Evolutionary conservation across 2,329 filamentous ascomycete species (phyloP).

Genomic region (Fusarium sp.): DNA sequence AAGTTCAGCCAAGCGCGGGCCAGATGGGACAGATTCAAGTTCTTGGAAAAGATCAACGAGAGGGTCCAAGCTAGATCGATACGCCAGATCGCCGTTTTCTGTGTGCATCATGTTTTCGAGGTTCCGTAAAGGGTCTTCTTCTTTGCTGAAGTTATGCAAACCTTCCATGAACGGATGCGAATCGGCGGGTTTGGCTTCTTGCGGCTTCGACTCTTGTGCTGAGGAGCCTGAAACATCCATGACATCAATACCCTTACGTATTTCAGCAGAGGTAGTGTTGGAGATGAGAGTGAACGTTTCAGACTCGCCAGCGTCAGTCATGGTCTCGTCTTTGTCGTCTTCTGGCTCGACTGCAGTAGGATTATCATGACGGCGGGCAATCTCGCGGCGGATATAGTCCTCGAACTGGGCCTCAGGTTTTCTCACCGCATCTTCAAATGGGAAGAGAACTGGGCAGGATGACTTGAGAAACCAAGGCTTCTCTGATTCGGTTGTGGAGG

Average conservation of each 20-base stretch:
- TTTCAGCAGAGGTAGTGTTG: slow-evolving; percentile 47
- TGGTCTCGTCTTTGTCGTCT: slow-evolving; percentile 6
- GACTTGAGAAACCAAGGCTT: slow-evolving; percentile 59
- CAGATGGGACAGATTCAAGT: slow-evolving; percentile 60
- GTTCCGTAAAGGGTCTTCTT: slow-evolving; percentile 25
- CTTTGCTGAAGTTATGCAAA: slow-evolving; percentile 46
- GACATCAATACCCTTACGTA: slow-evolving; percentile 33
- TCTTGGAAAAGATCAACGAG: slow-evolving; percentile 71
- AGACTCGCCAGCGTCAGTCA: slow-evolving; percentile 37
- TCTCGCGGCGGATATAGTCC: slow-evolving; percentile 50
- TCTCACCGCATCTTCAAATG: slow-evolving; percentile 55
- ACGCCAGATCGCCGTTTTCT: slow-evolving; percentile 66
- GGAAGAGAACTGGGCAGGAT: slow-evolving; percentile 58
- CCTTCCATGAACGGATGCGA: slow-evolving; percentile 56
- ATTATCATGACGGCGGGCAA: slow-evolving; percentile 39
- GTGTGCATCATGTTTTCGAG: slow-evolving; percentile 66
- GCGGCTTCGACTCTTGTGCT: slow-evolving; percentile 5
- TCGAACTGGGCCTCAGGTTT: slow-evolving; percentile 55
- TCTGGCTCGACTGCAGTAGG: slow-evolving; percentile 1
- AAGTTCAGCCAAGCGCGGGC: slow-evolving; percentile 56
- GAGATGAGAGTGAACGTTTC: slow-evolving; percentile 51
- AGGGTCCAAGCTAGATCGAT: slow-evolving; percentile 60
- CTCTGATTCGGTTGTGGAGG: slow-evolving; percentile 38
- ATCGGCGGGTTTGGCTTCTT: neutral
- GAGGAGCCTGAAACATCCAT: slow-evolving; percentile 28